Base-by-base conservation (phyloP, 805 yeast genomes). In the Pichia ethanolica region DNA sequence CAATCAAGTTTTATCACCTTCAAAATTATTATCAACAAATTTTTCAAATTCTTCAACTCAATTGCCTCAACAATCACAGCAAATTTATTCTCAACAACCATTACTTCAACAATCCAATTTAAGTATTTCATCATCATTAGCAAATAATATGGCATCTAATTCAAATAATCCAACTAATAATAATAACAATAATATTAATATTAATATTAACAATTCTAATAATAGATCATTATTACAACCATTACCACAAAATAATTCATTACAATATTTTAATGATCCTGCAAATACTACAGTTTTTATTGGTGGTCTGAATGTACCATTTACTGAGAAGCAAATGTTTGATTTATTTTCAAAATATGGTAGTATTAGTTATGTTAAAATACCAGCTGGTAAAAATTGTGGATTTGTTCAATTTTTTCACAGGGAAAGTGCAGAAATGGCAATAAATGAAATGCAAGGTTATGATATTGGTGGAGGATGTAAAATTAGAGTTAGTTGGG, bases 381-480 rank as follows among this genome's bases (percentile, higher is more conserved):
- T 86, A 46, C 95, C 95, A 5, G 77, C 81, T 6, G 91, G 87
- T 11, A 83, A 82, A 54, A 66, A 66, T 53, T 88, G 96, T 68
- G 96, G 96, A 0, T 89, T 90, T 68, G 89, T 89, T 47, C 95
- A 87, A 65, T 89, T 78, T 63, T 78, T 81, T 39, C 79, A 83
- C 47, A 73, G 96, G 50, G 79, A 81, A 41, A 81, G 87, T 56
- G 97, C 97, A 1, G 97, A 90, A 66, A 75, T 75, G 48, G 95
- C 97, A 10, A 86, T 89, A 53, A 73, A 79, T 35, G 85, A 83
- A 54, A 85, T 89, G 95, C 96, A 89, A 67, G 96, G 96, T 9
- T 87, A 81, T 62, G 88, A 89, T 36, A 83, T 89, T 57, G 91
- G 68, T 25, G 90, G 45, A 10, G 89, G 87, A 50, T 83, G 87